phyloP scores from a whole-genome alignment of 2,329 filamentous ascomycete species.

The Biscogniauxia mediterranea region DNA sequence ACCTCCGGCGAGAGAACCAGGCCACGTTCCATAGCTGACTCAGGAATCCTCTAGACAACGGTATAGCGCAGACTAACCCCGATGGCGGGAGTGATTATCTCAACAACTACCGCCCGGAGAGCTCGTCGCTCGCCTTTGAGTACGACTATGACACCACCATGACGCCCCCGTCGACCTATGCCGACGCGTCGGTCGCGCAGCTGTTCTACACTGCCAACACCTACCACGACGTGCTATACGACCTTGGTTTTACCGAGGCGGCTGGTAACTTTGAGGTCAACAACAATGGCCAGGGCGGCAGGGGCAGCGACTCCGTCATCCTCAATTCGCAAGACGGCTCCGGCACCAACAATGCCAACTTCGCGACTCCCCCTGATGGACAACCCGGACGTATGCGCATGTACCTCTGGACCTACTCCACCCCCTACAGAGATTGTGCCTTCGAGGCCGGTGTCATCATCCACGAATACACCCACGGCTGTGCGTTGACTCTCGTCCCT shows the following conservation, averaged over 20 bases:
- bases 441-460: slow-evolving; percentile 61
- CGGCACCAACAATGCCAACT: slow-evolving; percentile 57
- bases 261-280: slow-evolving; percentile 61
- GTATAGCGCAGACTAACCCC: slow-evolving; percentile 52
- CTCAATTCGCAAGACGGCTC: slow-evolving; percentile 57
- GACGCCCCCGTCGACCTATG: slow-evolving; percentile 41
- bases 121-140: slow-evolving; percentile 43
- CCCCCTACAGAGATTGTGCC: slow-evolving; percentile 49
- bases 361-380: slow-evolving; percentile 53
- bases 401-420: slow-evolving; percentile 53
- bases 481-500: slow-evolving; percentile 27
- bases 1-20: too few species aligned
- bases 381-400: slow-evolving; percentile 54
- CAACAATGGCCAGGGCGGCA: slow-evolving; percentile 53
- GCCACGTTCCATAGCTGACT: slow-evolving; percentile 2
- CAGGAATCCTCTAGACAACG: slow-evolving; percentile 44
- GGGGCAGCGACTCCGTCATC: slow-evolving; percentile 51
- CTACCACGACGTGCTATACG: slow-evolving; percentile 58
- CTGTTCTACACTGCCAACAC: slow-evolving; percentile 60
- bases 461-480: slow-evolving; percentile 56
- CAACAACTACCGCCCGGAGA: slow-evolving; percentile 50
- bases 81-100: slow-evolving; percentile 42
- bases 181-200: slow-evolving; percentile 55
- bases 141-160: slow-evolving; percentile 40
- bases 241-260: slow-evolving; percentile 55